Base-by-base conservation (phyloP, 2,329 filamentous ascomycete genomes). In the Shiraia bambusicola region DNA sequence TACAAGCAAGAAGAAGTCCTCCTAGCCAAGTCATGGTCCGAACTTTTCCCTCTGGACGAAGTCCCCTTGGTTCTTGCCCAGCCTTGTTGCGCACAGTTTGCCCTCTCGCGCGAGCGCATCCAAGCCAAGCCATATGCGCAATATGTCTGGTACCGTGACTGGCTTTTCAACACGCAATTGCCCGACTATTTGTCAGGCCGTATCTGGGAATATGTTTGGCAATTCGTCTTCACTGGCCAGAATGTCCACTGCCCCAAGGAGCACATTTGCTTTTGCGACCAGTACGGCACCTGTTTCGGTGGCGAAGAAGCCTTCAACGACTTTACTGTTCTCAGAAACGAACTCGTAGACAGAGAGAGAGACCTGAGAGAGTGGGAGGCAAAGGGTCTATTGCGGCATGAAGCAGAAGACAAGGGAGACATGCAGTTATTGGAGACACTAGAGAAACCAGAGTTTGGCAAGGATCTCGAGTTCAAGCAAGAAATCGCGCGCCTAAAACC, bases 51-150 rank as follows among this genome's bases (percentile, higher is more conserved):
- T 1, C 50, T 71, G 4, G 72, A 76, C 36, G 64, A 67, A 9
- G 65, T 77, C 1, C 75, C 75, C 0, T 51, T 56, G 1, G 74
- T 81, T 0, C 71, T 84, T 0, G 75, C 79, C 2, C 80, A 83
- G 50, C 77, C 81, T 3, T 84, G 81, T 59, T 84, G 82, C 56
- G 79, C 78, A 2, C 82, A 85, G 51, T 84, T 85, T 54, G 82
- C 81, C 7, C 64, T 84, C 3, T 79, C 76, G 6, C 67, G 75
- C 2, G 78, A 82, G 29, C 73, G 79, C 3, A 80, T 84, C 37
- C 75, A 69, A 8, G 68, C 73, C 1, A 74, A 78, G 25, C 78
- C 79, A 1, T 70, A 73, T 37, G 69, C 73, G 16, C 72, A 76
- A 32, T 84, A 79, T 56, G 67, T 79, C 14, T 77, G 73, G 55